Evolutionary conservation across 2,329 filamentous ascomycete species (phyloP), one percentile per base, ranked within the genome.

Genomic region (Alternaria solani): DNA sequence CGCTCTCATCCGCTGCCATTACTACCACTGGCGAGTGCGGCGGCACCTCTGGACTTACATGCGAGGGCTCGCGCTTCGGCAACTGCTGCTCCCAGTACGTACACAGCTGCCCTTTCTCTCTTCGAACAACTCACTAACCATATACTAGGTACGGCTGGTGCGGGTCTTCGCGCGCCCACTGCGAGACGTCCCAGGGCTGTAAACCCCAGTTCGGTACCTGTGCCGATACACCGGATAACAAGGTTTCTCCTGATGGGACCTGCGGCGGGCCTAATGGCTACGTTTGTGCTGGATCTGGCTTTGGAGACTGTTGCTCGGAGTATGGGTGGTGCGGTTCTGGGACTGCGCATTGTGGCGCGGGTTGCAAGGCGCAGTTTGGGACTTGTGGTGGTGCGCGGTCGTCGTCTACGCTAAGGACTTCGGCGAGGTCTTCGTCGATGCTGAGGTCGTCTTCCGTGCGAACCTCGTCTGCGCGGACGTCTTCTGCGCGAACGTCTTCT

Each of bases 281-380:
- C 7, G 38, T 30, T 6, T 58, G 55, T 6, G 0, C 47, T 20
- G 55, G 42, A 2, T 46, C 49, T 20, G 28, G 18, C n/a, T 48
- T 32, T 18, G 56, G 56, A 18, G 32, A 54, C 25, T 59, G 56
- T 32, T 59, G 56, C 32, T 38, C 30, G 25, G 26, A 48, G 32
- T 59, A 44, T n/a, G 49, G 48, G 3, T 58, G 39, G 32, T 58
- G 55, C n/a, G 55, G 55, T 2, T 36, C 47, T 32, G 41, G 8
- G 2, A 16, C 26, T 8, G 39, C 25, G 1, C 47, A 58, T 11
- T 58, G 55, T 25, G 44, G 54, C 16, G 34, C 47, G 18, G 52
- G 28, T 18, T 55, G 52, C 41, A 28, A 46, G 52, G 11, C 52
- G 36, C 41, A n/a, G 5, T 43, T 43, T n/a, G 41, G 41, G 16